Evolutionary conservation across 257 asterid genomes (phyloP).

Genomic region (Apocynum venetum): DNA sequence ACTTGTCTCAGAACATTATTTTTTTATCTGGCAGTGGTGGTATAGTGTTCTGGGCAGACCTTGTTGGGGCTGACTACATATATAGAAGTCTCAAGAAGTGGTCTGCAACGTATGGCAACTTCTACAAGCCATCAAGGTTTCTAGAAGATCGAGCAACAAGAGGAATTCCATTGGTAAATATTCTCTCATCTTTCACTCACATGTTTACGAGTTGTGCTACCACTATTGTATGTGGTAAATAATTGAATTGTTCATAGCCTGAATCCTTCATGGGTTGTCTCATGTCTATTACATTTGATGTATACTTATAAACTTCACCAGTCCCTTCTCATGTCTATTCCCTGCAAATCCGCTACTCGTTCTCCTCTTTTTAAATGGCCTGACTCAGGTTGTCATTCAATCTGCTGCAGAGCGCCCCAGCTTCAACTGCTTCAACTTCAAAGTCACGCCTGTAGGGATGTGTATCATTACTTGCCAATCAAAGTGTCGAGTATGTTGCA

Average conservation of each 20-base stretch:
- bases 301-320: no score
- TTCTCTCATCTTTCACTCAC: slow-evolving; percentile 14
- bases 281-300: background rate
- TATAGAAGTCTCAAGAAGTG: slow-evolving; percentile 72
- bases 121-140: slow-evolving; percentile 74
- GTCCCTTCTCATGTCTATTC: background rate
- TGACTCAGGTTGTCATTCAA: slow-evolving; percentile 2
- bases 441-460: slow-evolving; percentile 59
- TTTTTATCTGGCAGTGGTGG: slow-evolving; percentile 75
- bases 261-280: background rate
- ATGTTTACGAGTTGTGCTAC: background rate
- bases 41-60: slow-evolving; percentile 91
- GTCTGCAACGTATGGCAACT: slow-evolving; percentile 65
- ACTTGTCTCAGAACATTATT: background rate
- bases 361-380: background rate
- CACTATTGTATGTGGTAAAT: background rate
- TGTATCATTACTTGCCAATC: background rate
- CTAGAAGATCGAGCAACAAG: slow-evolving; percentile 84
- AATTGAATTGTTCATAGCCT: background rate
- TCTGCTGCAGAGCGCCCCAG: slow-evolving; percentile 73
- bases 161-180: slow-evolving; percentile 86
- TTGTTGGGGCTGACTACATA: slow-evolving; percentile 71
- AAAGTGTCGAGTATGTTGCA: background rate
- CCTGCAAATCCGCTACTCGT: background rate
- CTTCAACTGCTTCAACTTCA: slow-evolving; percentile 32